These are phyloP conservation scores for Fusarium sp. DNA, from an alignment of 2,329 filamentous ascomycete species.

Conservation along the genomic window DNA sequence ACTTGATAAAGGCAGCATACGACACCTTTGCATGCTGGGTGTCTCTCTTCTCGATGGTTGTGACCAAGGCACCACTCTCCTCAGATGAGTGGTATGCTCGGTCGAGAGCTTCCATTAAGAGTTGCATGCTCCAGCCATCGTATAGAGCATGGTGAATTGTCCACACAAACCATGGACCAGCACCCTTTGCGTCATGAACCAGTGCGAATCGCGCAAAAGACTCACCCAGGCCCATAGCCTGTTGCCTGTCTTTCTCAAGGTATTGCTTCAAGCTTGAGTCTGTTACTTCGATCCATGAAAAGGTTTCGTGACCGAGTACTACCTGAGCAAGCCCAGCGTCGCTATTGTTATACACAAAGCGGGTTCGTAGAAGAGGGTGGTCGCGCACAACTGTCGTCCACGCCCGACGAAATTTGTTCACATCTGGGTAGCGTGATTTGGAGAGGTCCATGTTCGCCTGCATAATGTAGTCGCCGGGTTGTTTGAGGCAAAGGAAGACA, in stretches of 20 bases:
- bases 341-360: slow-evolving; percentile 18
- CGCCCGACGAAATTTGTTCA: slow-evolving; percentile 12
- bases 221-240: slow-evolving; percentile 20
- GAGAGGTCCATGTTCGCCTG: slow-evolving; percentile 47
- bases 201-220: slow-evolving; percentile 20
- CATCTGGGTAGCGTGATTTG: not conserved
- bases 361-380: slow-evolving; percentile 24
- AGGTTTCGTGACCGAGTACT: slow-evolving; percentile 1
- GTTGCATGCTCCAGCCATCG: slow-evolving; percentile 48
- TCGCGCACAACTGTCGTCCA: slow-evolving; percentile 26
- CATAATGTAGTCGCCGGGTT: slow-evolving; percentile 56
- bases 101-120: slow-evolving; percentile 32
- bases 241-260: slow-evolving; percentile 6
- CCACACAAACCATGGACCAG: slow-evolving; percentile 37
- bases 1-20: slow-evolving; percentile 12
- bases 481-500: slow-evolving; percentile 53
- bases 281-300: slow-evolving; percentile 8
- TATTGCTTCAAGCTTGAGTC: slow-evolving; percentile 2
- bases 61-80: not conserved
- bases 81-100: slow-evolving; percentile 8
- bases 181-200: not conserved
- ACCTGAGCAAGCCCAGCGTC: slow-evolving; percentile 25
- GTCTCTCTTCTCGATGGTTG: not conserved
- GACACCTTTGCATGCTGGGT: not conserved
- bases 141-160: slow-evolving; percentile 50